A percentile compares a stretch with the other conserved stretches of the same genome.
Conservation (phyloP, 257 asterid genomes). For the Solanum raphanifolium region DNA sequence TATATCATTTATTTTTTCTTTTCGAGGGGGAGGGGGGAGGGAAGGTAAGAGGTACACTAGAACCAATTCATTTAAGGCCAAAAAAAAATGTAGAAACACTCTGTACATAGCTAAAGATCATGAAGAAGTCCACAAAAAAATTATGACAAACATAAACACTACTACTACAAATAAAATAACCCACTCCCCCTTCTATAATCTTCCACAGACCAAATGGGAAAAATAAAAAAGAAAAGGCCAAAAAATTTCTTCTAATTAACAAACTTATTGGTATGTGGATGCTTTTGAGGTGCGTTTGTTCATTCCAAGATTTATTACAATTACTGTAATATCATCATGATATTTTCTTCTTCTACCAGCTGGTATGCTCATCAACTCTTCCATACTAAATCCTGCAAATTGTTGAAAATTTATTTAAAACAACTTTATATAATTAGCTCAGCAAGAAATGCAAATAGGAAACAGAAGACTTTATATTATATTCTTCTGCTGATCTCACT, state of each 20-base stretch:
- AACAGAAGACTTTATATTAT: neutral
- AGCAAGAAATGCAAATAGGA: neutral
- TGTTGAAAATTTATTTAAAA: neutral
- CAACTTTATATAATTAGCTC: neutral
- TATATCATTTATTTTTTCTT: rapidly evolving
- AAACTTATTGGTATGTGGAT: conserved; percentile 44
- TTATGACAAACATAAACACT: neutral
- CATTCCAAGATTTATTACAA: conserved; percentile 69
- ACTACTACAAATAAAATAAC: neutral
- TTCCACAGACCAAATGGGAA: neutral
- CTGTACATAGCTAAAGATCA: neutral
- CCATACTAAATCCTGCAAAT: conserved; percentile 69
- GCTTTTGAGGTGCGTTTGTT: conserved; percentile 86
- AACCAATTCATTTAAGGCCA: neutral
- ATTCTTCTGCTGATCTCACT: neutral
- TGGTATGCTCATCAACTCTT: conserved; percentile 84
- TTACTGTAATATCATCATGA: conserved; percentile 89
- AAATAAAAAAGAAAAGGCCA: too few relatives aligned
- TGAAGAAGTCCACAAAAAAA: neutral
- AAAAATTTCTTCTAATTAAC: neutral
- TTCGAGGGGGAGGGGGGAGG: neutral
- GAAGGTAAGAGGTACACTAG: neutral
- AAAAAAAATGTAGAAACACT: neutral
- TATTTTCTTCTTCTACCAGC: conserved; percentile 88
- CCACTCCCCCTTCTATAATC: neutral